phyloP scores from a whole-genome alignment of 2,329 filamentous ascomycete species.

The Elsinoe arachidis region DNA sequence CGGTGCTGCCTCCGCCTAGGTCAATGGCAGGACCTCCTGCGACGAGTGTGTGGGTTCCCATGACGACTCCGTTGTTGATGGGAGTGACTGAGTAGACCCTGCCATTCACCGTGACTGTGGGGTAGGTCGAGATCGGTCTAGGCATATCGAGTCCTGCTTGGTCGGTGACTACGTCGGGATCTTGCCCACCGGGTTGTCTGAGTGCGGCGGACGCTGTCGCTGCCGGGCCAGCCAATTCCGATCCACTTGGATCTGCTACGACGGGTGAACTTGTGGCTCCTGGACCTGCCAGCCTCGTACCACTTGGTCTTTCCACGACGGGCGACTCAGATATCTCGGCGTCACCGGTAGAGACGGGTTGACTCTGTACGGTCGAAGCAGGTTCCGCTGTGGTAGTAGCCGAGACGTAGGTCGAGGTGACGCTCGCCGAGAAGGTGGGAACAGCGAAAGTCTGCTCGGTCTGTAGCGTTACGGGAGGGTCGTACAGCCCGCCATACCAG shows the following conservation, averaged over 20 bases:
- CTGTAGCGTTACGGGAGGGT: constrained; percentile 22
- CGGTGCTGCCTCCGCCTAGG: constrained; percentile 16
- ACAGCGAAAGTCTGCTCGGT: constrained; percentile 10
- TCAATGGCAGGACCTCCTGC: constrained; percentile 17
- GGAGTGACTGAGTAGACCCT: constrained; percentile 16
- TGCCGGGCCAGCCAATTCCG: no score
- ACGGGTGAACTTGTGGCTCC: no score
- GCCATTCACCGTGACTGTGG: constrained; percentile 15
- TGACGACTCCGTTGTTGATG: constrained; percentile 13
- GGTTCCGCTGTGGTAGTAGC: constrained; percentile 16
- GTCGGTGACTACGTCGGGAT: background rate
- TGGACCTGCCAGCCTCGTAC: no score
- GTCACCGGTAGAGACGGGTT: background rate
- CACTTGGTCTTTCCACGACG: no score
- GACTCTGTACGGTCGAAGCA: constrained; percentile 13
- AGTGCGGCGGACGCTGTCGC: background rate
- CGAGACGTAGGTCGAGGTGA: background rate
- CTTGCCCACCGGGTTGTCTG: background rate
- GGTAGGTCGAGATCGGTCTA: constrained; percentile 13
- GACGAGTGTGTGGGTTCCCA: constrained; percentile 17
- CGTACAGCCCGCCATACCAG: constrained; percentile 25
- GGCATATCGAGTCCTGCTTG: background rate
- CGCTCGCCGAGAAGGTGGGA: constrained; percentile 13
- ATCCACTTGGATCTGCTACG: no score
- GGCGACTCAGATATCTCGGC: background rate